These are phyloP conservation scores for Phytophthora kernoviae DNA, from an alignment of 352 stramenopile genomes.

Conservation along the genomic window DNA sequence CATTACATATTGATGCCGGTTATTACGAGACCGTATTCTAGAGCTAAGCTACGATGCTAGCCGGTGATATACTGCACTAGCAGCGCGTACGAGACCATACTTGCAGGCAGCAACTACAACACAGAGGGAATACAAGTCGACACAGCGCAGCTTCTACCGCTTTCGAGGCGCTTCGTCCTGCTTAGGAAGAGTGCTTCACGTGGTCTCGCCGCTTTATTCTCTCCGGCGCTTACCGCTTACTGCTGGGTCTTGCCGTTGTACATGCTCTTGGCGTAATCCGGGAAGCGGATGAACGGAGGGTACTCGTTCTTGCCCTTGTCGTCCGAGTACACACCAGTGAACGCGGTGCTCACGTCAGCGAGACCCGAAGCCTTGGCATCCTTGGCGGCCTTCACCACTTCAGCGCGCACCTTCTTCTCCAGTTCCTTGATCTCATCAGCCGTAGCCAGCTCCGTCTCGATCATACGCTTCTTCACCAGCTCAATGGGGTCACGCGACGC, in stretches of 20 bases:
- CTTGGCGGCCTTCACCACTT: conserved; percentile 96
- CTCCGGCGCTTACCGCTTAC: conserved; percentile 24
- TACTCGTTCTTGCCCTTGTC: conserved; percentile 91
- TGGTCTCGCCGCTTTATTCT: conserved; percentile 26
- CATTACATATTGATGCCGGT: conserved; percentile 42
- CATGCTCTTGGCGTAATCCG: conserved; percentile 95
- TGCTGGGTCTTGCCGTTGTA: conserved; percentile 79
- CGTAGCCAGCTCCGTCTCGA: conserved; percentile 94
- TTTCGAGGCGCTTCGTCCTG: conserved; percentile 31
- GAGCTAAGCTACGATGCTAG: conserved; percentile 35
- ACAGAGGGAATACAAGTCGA: conserved; percentile 18
- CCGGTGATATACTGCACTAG: conserved; percentile 21
- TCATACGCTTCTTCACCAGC: conserved; percentile 97
- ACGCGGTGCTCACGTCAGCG: conserved; percentile 54
- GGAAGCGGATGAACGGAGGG: conserved; percentile 97
- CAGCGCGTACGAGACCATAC: conserved; percentile 24
- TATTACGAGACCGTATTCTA: conserved; percentile 29
- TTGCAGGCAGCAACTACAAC: conserved; percentile 23
- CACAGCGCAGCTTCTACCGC: conserved; percentile 40
- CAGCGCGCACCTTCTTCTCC: conserved; percentile 98
- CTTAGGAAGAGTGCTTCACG: conserved; percentile 13
- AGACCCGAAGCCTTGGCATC: conserved; percentile 86
- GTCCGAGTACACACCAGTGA: conserved; percentile 92
- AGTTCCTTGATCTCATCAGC: conserved; percentile 99
- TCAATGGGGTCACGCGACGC: conserved; percentile 98